A percentile compares a stretch with the other conserved stretches of the same genome.
phyloP scores from a whole-genome alignment of 352 stramenopile species.

The Globisporangium sylvaticum region DNA sequence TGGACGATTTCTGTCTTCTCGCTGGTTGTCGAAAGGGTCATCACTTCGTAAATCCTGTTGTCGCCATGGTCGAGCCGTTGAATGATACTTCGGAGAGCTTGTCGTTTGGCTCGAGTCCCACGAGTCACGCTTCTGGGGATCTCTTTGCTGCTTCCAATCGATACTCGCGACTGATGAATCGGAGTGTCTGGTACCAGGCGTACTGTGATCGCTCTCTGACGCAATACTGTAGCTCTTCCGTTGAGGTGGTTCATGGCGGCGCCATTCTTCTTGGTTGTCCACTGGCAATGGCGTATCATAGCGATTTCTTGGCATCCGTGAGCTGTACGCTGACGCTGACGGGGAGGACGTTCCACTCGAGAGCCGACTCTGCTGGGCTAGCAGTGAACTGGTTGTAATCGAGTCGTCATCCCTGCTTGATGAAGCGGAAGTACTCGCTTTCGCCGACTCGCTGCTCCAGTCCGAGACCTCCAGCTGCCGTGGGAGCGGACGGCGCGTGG shows the following conservation, averaged over 20 bases:
- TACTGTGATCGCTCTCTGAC: neutral
- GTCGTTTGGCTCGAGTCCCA: neutral
- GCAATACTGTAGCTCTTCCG: neutral
- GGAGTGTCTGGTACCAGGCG: neutral
- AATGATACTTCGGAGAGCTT: neutral
- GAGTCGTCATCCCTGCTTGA: neutral
- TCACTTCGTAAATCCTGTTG: neutral
- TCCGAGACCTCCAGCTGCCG: constrained; percentile 46
- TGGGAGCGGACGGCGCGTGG: constrained; percentile 36
- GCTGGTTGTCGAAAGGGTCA: neutral
- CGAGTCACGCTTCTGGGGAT: neutral
- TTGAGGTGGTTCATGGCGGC: neutral
- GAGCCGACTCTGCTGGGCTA: neutral
- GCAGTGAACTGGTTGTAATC: neutral
- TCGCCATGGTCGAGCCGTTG: neutral
- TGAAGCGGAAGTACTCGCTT: neutral
- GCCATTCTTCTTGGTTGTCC: constrained; percentile 7
- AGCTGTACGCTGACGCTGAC: neutral
- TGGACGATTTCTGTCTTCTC: neutral
- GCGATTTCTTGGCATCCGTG: constrained; percentile 4
- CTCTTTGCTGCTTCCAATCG: neutral
- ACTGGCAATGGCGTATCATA: constrained; percentile 1
- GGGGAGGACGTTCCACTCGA: neutral
- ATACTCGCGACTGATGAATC: neutral
- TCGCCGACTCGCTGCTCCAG: constrained; percentile 25